These are phyloP conservation scores for Dryas drummondii DNA, from an alignment of 306 rosid genomes.

Conservation along the genomic window DNA sequence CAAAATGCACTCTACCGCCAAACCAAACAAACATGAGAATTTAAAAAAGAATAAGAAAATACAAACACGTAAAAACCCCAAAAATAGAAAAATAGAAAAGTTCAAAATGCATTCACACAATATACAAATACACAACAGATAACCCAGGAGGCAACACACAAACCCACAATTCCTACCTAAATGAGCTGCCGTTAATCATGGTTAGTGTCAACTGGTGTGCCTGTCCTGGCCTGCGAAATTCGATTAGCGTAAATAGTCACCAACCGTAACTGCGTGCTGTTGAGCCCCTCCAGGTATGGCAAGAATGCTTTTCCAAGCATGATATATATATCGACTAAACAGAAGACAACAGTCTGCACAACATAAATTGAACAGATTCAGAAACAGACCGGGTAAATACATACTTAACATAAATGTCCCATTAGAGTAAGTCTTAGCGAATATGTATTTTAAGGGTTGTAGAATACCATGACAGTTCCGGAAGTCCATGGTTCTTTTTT, in stretches of 20 bases:
- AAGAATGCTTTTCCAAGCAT: constrained; percentile 96
- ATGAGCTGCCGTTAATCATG: constrained; percentile 46
- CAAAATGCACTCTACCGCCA: constrained; percentile 53
- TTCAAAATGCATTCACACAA: constrained; percentile 62
- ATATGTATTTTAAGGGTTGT: not conserved
- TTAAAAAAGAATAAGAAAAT: constrained; percentile 19
- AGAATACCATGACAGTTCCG: not conserved
- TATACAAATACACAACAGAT: constrained; percentile 77
- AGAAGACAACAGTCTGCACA: constrained; percentile 97
- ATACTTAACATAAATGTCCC: not conserved
- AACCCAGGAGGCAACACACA: constrained; percentile 31
- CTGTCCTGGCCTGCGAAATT: constrained; percentile 95
- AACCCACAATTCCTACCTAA: constrained; percentile 35
- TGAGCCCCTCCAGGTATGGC: constrained; percentile 92
- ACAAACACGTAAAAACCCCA: constrained; percentile 16
- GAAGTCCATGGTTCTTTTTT: too few species aligned
- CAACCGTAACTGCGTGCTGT: constrained; percentile 89
- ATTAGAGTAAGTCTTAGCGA: not conserved
- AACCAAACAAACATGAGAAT: constrained; percentile 37
- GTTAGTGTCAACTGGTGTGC: constrained; percentile 53
- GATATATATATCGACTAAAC: constrained; percentile 93
- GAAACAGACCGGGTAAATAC: not conserved
- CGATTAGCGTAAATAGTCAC: constrained; percentile 96
- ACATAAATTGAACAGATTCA: constrained; percentile 2
- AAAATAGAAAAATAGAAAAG: constrained; percentile 29